A percentile compares a stretch with the other conserved stretches of the same genome.
Evolutionary conservation across 2,329 filamentous ascomycete genomes (phyloP).

Genomic region (Mariannaea elegans): DNA sequence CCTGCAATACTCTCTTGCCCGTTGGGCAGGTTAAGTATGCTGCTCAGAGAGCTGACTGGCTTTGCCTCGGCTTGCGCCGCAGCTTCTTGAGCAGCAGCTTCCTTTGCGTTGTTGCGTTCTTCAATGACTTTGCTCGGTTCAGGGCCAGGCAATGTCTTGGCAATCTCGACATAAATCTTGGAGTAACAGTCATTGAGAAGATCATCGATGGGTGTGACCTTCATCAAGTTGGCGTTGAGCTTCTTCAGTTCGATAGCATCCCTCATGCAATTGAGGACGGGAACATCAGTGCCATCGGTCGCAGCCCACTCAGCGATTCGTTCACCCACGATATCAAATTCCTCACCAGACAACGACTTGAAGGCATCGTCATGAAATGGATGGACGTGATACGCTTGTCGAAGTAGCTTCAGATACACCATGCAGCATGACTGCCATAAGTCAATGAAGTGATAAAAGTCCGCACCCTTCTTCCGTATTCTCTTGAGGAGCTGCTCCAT

Average conservation of each 20-base stretch:
- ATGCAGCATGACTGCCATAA: conserved; percentile 66
- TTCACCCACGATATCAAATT: conserved; percentile 66
- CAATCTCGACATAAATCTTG: conserved; percentile 74
- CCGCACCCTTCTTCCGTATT: conserved; percentile 81
- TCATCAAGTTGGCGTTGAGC: conserved; percentile 89
- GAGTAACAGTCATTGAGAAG: conserved; percentile 93
- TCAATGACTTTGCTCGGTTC: conserved; percentile 57
- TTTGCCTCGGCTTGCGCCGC: conserved; percentile 46
- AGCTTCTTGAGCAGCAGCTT: conserved; percentile 50
- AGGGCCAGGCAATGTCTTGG: conserved; percentile 64
- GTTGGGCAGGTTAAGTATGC: conserved; percentile 53
- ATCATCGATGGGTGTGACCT: conserved; percentile 86
- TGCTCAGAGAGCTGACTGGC: conserved; percentile 49
- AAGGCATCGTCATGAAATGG: conserved; percentile 62
- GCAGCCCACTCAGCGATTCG: conserved; percentile 65
- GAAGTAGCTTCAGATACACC: conserved; percentile 63
- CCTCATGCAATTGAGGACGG: conserved; percentile 63
- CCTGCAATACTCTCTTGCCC: conserved; percentile 49
- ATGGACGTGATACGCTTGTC: conserved; percentile 57
- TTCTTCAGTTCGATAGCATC: conserved; percentile 69
- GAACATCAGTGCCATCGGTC: conserved; percentile 47
- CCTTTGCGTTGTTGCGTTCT: conserved; percentile 54
- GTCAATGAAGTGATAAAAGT: conserved; percentile 72
- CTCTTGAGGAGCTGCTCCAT: conserved; percentile 82
- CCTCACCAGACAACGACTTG: conserved; percentile 61